Conservation (phyloP, 495 filamentous ascomycete species). For the Tuber magnatum region DNA sequence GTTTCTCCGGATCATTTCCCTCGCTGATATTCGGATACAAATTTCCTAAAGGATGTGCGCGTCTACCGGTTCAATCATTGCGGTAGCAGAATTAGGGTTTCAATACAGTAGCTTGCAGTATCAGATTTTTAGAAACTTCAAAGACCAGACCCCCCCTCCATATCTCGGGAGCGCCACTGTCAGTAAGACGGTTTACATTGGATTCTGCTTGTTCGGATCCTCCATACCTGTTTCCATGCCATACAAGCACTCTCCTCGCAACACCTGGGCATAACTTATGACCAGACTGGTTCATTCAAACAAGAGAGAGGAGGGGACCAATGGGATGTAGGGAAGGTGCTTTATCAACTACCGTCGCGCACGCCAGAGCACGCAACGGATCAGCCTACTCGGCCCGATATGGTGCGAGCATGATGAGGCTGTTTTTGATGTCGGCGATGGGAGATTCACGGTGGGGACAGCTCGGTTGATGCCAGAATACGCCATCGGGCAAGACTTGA, state of each 20-base stretch:
- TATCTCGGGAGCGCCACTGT: not conserved
- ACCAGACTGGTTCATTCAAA: not conserved
- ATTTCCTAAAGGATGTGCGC: not conserved
- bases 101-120: not conserved
- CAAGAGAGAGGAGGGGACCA: not conserved
- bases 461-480: not conserved
- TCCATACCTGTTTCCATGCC: not conserved
- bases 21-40: not conserved
- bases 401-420: not conserved
- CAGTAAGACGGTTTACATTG: not conserved
- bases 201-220: not conserved
- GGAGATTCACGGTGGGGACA: not conserved
- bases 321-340: not conserved
- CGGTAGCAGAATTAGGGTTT: not conserved
- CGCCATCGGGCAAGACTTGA: not conserved
- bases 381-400: not conserved
- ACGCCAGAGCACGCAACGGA: not conserved
- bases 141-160: not conserved
- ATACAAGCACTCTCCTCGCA: not conserved
- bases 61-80: not conserved
- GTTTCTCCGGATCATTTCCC: not conserved
- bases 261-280: not conserved
- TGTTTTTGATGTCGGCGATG: no score
- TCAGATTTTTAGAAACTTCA: not conserved
- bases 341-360: not conserved